Evolutionary conservation across 805 yeast species (phyloP), one percentile per base, ranked within the genome.

Genomic region (Starmerella floris): DNA sequence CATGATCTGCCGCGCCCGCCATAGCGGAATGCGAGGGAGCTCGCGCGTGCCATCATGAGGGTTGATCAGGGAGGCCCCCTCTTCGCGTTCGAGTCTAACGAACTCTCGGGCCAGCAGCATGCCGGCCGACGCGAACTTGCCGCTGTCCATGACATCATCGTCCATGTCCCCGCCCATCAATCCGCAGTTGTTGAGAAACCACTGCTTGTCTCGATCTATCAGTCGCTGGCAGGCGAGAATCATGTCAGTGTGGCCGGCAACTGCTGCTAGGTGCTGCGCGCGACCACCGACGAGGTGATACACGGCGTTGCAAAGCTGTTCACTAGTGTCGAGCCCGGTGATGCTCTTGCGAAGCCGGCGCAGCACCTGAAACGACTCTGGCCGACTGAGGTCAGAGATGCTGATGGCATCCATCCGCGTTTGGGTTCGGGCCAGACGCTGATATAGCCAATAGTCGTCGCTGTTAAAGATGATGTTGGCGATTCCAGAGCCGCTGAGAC

Each of bases 381-480:
- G 35, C 17, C 83, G 62, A 30, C 64, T 62, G 44, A 83, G 69
- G 55, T 82, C 60, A 38, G 74, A 65, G 30, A 82, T 78, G 46
- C 79, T 76, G 41, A 83, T 63, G 20, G 81, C 75, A 41, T 83
- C 91, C 35, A 83, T 60, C 27, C 88, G 67, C 0, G 94, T 83
- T 0, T 85, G 83, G 17, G 79, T 63, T 42, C 69, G 69, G 53
- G 78, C 79, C 49, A 83, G 63, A 43, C 84, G 72, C 52, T 82
- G 91, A 57, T 80, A 83, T 1, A 83, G 70, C 94, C 94, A 83
- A 60, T 83, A 83, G 54, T 83, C 94, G 58, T 82, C 93, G 47
- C 82, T 73, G 53, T 79, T 79, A 65, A 82, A 81, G 11, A 82
- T 65, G 61, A 81, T 73, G 0, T 79, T 76, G 17, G 74, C 75